Conservation (phyloP, 192 early-diverging fungal genomes). For the Linnemannia exigua region DNA sequence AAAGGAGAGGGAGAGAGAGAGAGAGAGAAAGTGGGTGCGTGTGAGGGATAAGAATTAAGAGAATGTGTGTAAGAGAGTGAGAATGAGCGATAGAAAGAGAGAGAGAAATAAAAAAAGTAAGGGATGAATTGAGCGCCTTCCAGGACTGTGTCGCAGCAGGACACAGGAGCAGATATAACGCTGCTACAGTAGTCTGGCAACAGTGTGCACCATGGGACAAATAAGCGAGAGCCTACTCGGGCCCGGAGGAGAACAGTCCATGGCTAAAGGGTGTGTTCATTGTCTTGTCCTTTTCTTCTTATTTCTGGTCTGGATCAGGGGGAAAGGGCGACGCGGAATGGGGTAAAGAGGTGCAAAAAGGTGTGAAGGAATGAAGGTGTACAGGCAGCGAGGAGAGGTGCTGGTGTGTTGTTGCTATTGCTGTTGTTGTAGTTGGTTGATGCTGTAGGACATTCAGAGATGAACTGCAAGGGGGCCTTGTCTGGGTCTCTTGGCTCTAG, state of each 20-base stretch:
- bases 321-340: neutral
- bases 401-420: neutral
- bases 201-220: neutral
- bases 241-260: constrained; percentile 9
- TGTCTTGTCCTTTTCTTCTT: neutral
- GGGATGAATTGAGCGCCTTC: neutral
- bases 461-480: constrained; percentile 12
- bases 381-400: neutral
- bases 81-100: constrained; percentile 11
- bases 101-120: neutral
- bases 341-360: neutral
- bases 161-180: neutral
- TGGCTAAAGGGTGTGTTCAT: neutral
- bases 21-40: too few species aligned
- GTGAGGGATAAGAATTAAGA: neutral
- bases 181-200: neutral
- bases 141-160: neutral
- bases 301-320: neutral
- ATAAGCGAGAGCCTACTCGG: constrained; percentile 12
- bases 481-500: neutral
- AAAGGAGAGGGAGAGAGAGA: neutral
- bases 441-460: constrained; percentile 3
- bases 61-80: constrained; percentile 8
- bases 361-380: neutral
- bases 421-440: neutral